A percentile compares a stretch with the other conserved stretches of the same genome.
Conservation (phyloP, 164 flowering plant genomes). For the Sextonia rubra region DNA sequence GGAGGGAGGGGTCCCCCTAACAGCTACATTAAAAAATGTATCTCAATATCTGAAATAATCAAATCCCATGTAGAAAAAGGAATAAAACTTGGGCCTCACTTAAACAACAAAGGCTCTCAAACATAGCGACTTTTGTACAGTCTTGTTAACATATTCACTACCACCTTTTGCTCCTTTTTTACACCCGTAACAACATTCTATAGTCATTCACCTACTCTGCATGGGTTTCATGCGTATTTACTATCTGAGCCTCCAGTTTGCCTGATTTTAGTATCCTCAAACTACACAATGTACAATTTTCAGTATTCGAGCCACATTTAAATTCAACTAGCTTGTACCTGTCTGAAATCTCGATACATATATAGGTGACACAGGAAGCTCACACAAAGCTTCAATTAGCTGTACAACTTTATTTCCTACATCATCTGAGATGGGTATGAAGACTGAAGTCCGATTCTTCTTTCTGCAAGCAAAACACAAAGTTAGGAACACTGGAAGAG, state of each 20-base stretch:
- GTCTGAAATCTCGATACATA: conserved; percentile 31
- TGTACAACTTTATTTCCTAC: conserved; percentile 59
- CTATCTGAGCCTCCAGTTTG: conserved; percentile 52
- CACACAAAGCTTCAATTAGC: conserved; percentile 72
- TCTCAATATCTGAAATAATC: conserved; percentile 10
- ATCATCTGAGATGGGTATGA: conserved; percentile 38
- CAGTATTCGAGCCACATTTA: conserved; percentile 54
- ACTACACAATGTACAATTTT: conserved; percentile 71
- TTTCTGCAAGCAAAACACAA: conserved; percentile 48
- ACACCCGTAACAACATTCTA: conserved; percentile 50
- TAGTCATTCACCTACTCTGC: conserved; percentile 43
- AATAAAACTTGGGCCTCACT: conserved; percentile 37
- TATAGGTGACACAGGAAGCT: conserved; percentile 20
- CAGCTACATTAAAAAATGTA: conserved; percentile 20
- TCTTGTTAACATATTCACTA: conserved; percentile 46
- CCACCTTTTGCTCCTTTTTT: conserved; percentile 40
- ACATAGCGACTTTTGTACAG: conserved; percentile 65
- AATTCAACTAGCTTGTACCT: conserved; percentile 36
- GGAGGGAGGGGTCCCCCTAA: conserved; percentile 8
- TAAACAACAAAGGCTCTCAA: conserved; percentile 43
- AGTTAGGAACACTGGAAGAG: neutral
- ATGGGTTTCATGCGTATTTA: conserved; percentile 43
- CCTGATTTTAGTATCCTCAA: conserved; percentile 64
- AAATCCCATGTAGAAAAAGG: conserved; percentile 25
- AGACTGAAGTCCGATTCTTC: conserved; percentile 61